Conservation (phyloP, 139 green algal species). For the Mychonastes homosphaera region DNA sequence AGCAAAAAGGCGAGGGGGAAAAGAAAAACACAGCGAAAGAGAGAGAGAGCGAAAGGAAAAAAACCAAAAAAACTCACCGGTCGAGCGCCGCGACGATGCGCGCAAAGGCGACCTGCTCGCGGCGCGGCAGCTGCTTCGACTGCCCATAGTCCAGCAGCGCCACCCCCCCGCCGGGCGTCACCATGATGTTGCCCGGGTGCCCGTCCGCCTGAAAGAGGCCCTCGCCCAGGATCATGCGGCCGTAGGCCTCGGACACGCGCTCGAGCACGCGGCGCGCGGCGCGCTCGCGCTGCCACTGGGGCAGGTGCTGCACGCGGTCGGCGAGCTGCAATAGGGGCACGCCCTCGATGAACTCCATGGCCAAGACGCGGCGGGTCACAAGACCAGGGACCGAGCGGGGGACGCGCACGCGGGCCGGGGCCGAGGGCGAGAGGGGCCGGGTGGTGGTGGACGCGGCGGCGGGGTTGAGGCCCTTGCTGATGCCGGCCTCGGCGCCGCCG, state of each 20-base stretch:
- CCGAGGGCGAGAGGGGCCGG: too few species aligned
- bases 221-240: constrained; percentile 81
- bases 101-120: constrained; percentile 55
- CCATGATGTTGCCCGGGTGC: constrained; percentile 84
- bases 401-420: constrained; percentile 40
- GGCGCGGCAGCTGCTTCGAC: constrained; percentile 74
- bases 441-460: too few species aligned
- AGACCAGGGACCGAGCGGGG: constrained; percentile 60
- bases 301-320: constrained; percentile 23
- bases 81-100: constrained; percentile 61
- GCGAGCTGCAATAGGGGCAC: constrained; percentile 17
- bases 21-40: too few species aligned
- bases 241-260: constrained; percentile 78
- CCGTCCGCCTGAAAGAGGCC: constrained; percentile 82
- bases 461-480: too few species aligned
- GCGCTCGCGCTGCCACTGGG: constrained; percentile 24
- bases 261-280: constrained; percentile 12
- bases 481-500: too few species aligned
- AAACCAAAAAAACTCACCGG: too few species aligned
- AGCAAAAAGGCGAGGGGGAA: too few species aligned
- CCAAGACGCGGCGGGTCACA: constrained; percentile 63
- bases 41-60: too few species aligned
- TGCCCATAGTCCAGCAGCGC: constrained; percentile 92
- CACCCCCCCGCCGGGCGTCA: constrained; percentile 60
- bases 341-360: constrained; percentile 83